Evolutionary conservation across 768 basidiomycete species (phyloP).

Genomic region (Cyathus striatus): DNA sequence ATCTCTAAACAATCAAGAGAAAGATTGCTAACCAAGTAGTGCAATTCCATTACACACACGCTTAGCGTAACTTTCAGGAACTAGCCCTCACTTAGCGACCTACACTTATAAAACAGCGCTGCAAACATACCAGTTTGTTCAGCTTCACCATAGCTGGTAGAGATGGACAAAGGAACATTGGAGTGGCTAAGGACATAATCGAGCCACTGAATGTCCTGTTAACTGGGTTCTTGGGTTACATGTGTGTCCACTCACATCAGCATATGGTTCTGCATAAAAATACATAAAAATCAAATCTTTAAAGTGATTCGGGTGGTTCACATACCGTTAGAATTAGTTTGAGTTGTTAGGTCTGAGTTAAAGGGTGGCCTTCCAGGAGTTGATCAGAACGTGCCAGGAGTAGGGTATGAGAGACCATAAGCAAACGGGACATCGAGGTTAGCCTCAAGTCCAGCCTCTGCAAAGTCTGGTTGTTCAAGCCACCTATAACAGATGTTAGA

Average conservation of each 20-base stretch:
- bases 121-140: constrained; percentile 66
- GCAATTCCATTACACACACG: constrained; percentile 59
- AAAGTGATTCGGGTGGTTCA: background rate
- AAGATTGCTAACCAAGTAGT: constrained; percentile 45
- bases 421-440: constrained; percentile 66
- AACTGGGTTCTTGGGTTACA: no score
- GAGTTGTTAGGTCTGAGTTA: constrained; percentile 36
- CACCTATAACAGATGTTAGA: constrained; percentile 33
- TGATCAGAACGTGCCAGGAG: constrained; percentile 52
- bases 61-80: constrained; percentile 52
- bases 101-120: no score
- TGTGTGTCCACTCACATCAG: constrained; percentile 11
- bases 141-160: constrained; percentile 69
- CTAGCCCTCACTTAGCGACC: no score
- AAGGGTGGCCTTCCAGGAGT: constrained; percentile 61
- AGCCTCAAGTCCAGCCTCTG: constrained; percentile 56
- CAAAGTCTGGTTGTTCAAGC: constrained; percentile 53
- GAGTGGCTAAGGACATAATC: constrained; percentile 46
- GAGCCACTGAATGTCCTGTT: constrained; percentile 59
- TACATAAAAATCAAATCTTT: background rate
- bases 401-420: constrained; percentile 60
- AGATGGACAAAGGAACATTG: constrained; percentile 53
- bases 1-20: background rate
- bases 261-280: constrained; percentile 12
- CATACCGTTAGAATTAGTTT: constrained; percentile 32